phyloP scores from a whole-genome alignment of 208 protist species.

The Crithidia expoeki region DNA sequence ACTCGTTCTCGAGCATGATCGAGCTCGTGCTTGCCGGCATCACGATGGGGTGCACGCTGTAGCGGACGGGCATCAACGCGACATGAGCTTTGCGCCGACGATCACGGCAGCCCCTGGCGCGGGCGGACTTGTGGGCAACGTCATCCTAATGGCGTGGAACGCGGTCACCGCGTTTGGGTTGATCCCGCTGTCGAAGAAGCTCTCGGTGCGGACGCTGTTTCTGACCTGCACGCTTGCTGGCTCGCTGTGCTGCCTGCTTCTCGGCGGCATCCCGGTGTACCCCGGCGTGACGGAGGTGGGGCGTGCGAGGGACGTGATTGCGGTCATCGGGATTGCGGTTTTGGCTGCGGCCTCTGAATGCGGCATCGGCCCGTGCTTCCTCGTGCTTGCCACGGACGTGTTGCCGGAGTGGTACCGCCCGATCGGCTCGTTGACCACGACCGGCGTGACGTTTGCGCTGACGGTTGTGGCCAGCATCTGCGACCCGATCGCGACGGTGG shows the following conservation, averaged over 20 bases:
- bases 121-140: constrained; percentile 44
- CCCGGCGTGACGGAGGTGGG: too few relatives aligned
- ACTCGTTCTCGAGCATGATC: constrained; percentile 7
- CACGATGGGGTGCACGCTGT: constrained; percentile 36
- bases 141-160: constrained; percentile 65
- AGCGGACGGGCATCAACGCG: constrained; percentile 58
- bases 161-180: constrained; percentile 34
- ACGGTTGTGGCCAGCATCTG: constrained; percentile 46
- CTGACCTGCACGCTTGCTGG: constrained; percentile 23
- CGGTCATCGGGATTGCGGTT: constrained; percentile 41
- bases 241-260: too few relatives aligned
- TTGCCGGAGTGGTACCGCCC: constrained; percentile 43
- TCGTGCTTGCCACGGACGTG: constrained; percentile 39
- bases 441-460: constrained; percentile 38
- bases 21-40: constrained; percentile 28
- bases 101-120: constrained; percentile 39
- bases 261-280: too few relatives aligned
- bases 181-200: constrained; percentile 36
- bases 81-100: constrained; percentile 56
- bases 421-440: constrained; percentile 31
- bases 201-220: constrained; percentile 32
- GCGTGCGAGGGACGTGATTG: constrained; percentile 28
- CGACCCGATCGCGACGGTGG: constrained; percentile 44
- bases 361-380: constrained; percentile 52
- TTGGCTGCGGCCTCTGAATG: constrained; percentile 48